Base-by-base conservation (phyloP, 2,329 filamentous ascomycete species). In the Endocalyx cinctus region DNA sequence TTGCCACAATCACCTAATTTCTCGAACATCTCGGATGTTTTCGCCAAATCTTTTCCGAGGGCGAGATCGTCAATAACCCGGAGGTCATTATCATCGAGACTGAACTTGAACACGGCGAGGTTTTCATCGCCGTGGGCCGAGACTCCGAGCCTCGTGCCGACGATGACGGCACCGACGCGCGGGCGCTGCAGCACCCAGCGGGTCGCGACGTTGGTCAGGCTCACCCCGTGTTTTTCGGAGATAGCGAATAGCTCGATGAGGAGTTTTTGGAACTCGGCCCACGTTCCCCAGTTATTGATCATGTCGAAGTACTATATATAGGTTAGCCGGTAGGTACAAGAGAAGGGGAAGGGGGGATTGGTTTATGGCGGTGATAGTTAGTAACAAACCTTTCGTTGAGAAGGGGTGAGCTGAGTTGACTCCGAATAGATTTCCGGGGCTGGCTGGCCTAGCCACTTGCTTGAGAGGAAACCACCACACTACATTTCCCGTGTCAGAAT, bases 401-500 rank as follows among this genome's bases (percentile, higher is more conserved):
- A 60, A 3, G 58, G 59, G 1, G 58, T 63, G 8, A 62, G 41
- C 5, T 27, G 39, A 6, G 27, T 43, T 12, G 49, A 38, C 30
- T 53, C 41, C 3, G 50, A 50, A 41, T 60, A 62, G 13, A 56
- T 38, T 13, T 57, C 51, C 1, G 59, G 58, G 3, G 39, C 37
- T n/a, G 52, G 48, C 32, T 53, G 38, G 17, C 28, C 29, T 8
- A 58, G 48, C 59, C 58, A 63, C 5, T 33, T 48, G 42, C 17
- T 54, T 30, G 58, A 54, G 17, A 63, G 46, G 27, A 63, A 55
- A 5, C 59, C 60, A 23, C 59, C 59, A 33, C 56, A 59, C 55
- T 54, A 20, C 1, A 33, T 6, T 16, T 10, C 12, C 10, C 15
- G 33, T 14, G 14, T 33, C 6, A 35, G 31, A 7, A 37, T 16